phyloP scores from a whole-genome alignment of 2,329 filamentous ascomycete genomes.

The Podosphaera xanthii region DNA sequence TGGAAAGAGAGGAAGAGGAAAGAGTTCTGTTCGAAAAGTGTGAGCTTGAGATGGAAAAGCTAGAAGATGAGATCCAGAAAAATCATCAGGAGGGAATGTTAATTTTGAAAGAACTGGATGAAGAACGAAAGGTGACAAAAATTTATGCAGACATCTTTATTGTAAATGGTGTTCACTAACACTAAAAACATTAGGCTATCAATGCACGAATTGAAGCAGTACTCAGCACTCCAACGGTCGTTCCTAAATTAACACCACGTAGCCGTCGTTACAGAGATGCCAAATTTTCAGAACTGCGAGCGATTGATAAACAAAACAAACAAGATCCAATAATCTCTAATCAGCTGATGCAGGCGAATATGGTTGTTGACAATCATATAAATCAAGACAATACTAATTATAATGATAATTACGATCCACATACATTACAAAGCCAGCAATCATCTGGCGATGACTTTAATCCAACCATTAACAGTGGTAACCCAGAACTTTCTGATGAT shows the following conservation, averaged over 20 bases:
- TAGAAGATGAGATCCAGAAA: constrained; percentile 13
- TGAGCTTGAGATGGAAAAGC: constrained; percentile 10
- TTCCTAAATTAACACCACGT: constrained; percentile 9
- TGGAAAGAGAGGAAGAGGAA: constrained; percentile 7
- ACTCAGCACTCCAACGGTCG: constrained; percentile 9
- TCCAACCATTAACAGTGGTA: too few species aligned
- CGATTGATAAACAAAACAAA: background rate
- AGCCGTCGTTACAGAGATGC: constrained; percentile 4
- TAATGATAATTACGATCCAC: background rate
- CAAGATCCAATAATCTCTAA: background rate
- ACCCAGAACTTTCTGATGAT: background rate
- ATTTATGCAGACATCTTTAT: background rate
- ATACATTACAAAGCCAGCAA: background rate
- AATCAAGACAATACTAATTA: background rate
- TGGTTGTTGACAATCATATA: background rate
- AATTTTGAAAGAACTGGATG: constrained; percentile 9
- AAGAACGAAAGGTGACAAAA: constrained; percentile 9
- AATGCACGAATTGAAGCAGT: constrained; percentile 12
- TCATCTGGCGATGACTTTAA: too few species aligned
- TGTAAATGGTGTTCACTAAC: background rate
- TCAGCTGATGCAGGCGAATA: background rate
- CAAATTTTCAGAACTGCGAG: background rate
- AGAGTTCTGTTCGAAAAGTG: constrained; percentile 6
- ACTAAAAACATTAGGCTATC: constrained; percentile 7
- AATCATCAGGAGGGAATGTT: constrained; percentile 10